Base-by-base conservation (phyloP, 352 stramenopile genomes). In the Globisporangium sylvaticum region DNA sequence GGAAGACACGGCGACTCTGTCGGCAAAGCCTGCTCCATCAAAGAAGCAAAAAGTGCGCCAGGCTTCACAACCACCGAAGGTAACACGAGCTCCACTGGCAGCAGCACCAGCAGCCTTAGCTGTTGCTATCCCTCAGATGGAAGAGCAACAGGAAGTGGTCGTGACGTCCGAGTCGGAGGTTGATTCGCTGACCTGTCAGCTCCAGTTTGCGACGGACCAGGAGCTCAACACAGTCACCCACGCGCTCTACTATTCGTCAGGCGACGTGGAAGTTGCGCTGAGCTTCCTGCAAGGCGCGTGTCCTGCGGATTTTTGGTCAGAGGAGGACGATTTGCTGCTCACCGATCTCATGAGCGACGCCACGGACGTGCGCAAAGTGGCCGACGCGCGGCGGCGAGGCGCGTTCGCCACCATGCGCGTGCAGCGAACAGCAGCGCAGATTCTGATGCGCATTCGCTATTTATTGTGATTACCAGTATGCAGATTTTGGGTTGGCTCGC, bases 361-460 rank as follows among this genome's bases (percentile, higher is more conserved):
- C 3, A 54, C 31, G 3, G 60, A 67, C 31, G 27, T 2, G 5
- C 44, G 18, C 5, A 65, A 69, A 54, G 70, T 78, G 18, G 68
- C 68, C 6, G 69, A 62, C 1, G 79, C 81, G 29, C 31, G 73
- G 27, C 63, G 44, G 25, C 68, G 55, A 39, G 79, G 79, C 1
- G 71, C 69, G 14, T 88, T 89, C 29, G 62, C 67, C 0, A 39
- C 32, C 8, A 87, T 91, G 80, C 71, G 64, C 54, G 69, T 75
- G 18, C 50, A 57, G 24, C 79, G 78, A 22, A 72, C 69, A 29
- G 56, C 58, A 14, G 70, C 73, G 42, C 76, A 84, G 39, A 86
- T 91, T 64, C 52, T 82, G 63, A 69, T 72, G 55, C 81, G 83
- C 62, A 77, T 89, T 63, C 66, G 73, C 32, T 89, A 87, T 66